Base-by-base conservation (phyloP, 2,329 filamentous ascomycete genomes). In the Periconia sp. region DNA sequence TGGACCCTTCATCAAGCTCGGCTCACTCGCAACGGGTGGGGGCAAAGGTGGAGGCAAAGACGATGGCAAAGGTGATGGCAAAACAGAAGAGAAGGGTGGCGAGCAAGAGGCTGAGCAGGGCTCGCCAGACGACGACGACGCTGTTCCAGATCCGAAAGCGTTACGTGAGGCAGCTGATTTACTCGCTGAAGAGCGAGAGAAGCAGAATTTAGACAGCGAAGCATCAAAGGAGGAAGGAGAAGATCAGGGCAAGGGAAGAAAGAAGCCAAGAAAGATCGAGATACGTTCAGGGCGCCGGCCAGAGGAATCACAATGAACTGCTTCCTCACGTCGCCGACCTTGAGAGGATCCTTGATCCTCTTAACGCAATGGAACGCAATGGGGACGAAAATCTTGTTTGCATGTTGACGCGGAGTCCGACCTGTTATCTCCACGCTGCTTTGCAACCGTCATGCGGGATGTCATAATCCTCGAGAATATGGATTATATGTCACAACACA, bases 1-100 rank as follows among this genome's bases (percentile, higher is more conserved):
- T 56, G 73, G 73, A 23, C 73, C 73, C 10, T 74, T 66, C 56
- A 66, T 75, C 16, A 74, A 71, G 54, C 43, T 74, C 36, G 53
- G 56, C 4, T 50, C 54, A 32, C 32, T 54, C 21, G 58, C 53
- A 23, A 49, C 44, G 25, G 56, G 46, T 1, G 54, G 43, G 28
- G 49, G 31, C 13, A 49, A 42, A 25, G 40, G 32, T n/a, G 39
- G 33, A 19, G 48, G 40, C 13, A 24, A 43, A 13, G 47, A 43
- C 8, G 45, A 35, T 5, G 37, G 43, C 15, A 39, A 34, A 4
- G 46, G 51, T 7, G 44, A 47, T 12, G 56, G 48, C 4, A 36
- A 43, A 4, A 35, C 51, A 4, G 25, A 46, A 5, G 51, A 31
- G 8, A 34, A 54, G 15, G 37, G 45, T 1, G 42, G 30, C 2